Conservation (phyloP, 768 basidiomycete genomes). For the Galerina sulciceps region DNA sequence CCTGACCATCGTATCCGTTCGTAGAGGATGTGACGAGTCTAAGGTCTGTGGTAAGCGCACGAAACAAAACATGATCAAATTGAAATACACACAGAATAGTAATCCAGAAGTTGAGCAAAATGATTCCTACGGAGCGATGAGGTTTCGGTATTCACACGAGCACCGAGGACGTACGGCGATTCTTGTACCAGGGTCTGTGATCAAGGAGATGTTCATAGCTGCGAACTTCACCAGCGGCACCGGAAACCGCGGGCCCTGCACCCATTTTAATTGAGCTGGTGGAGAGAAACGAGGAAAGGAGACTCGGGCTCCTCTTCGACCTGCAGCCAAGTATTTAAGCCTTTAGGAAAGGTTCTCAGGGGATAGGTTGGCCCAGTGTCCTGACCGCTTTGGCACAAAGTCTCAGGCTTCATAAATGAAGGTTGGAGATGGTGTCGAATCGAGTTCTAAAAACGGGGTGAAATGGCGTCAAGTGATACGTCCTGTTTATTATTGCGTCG, state of each 20-base stretch:
- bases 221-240: slow-evolving; percentile 36
- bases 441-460: too few relatives aligned
- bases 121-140: slow-evolving; percentile 36
- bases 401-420: slow-evolving; percentile 1
- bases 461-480: not conserved
- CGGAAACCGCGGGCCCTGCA: slow-evolving; percentile 40
- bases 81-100: slow-evolving; percentile 48
- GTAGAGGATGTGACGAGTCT: slow-evolving; percentile 66
- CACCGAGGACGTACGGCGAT: slow-evolving; percentile 40
- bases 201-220: slow-evolving; percentile 49
- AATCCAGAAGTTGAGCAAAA: slow-evolving; percentile 61
- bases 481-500: not conserved
- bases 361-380: not conserved
- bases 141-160: not conserved
- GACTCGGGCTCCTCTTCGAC: not conserved
- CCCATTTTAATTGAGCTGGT: slow-evolving; percentile 38
- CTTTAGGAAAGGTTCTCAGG: not conserved
- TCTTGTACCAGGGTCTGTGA: slow-evolving; percentile 67
- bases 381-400: not conserved
- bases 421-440: slow-evolving; percentile 4
- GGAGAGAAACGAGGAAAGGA: not conserved
- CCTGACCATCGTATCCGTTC: slow-evolving; percentile 61
- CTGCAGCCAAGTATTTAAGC: not conserved
- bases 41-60: not conserved
- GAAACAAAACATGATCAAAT: slow-evolving; percentile 17